These are phyloP conservation scores for Podospora bellae-mahoneyi DNA, from an alignment of 495 filamentous ascomycete species.

Conservation along the genomic window DNA sequence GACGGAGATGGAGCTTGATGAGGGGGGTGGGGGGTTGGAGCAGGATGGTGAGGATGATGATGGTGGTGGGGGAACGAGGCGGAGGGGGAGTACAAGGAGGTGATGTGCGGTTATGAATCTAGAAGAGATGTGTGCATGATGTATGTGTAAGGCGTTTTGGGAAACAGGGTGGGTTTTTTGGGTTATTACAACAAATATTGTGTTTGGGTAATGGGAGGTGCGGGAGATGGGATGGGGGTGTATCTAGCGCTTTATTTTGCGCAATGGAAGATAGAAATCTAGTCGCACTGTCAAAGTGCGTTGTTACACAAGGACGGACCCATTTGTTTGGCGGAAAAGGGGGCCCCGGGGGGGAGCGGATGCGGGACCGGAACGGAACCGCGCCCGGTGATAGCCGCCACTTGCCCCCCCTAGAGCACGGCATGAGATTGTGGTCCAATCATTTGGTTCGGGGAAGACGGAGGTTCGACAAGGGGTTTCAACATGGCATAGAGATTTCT, in stretches of 20 bases:
- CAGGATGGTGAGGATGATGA: slow-evolving; percentile 56
- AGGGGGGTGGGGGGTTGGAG: slow-evolving; percentile 58
- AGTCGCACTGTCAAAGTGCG: background rate
- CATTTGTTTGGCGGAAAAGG: background rate
- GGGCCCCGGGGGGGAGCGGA: background rate
- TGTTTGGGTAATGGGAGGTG: no score
- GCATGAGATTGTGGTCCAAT: background rate
- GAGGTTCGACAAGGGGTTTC: background rate
- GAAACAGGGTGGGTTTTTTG: no score
- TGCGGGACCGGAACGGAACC: background rate
- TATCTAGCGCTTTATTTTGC: no score
- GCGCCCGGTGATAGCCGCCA: background rate
- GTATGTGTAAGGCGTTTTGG: no score
- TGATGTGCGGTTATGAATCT: background rate
- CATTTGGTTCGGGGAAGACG: background rate
- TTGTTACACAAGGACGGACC: background rate
- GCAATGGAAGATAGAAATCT: no score
- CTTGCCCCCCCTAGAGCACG: background rate
- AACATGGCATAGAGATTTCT: background rate
- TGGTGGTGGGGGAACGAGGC: slow-evolving; percentile 6
- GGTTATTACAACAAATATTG: no score
- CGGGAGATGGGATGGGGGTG: no score
- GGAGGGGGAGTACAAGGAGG: background rate
- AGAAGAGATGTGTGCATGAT: background rate
- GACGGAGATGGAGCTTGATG: slow-evolving; percentile 51